Percentiles rank a stretch among this genome's conserved stretches.
These are phyloP conservation scores for Trichoderma sp. DNA, from an alignment of 2,329 filamentous ascomycete species.

Conservation along the genomic window DNA sequence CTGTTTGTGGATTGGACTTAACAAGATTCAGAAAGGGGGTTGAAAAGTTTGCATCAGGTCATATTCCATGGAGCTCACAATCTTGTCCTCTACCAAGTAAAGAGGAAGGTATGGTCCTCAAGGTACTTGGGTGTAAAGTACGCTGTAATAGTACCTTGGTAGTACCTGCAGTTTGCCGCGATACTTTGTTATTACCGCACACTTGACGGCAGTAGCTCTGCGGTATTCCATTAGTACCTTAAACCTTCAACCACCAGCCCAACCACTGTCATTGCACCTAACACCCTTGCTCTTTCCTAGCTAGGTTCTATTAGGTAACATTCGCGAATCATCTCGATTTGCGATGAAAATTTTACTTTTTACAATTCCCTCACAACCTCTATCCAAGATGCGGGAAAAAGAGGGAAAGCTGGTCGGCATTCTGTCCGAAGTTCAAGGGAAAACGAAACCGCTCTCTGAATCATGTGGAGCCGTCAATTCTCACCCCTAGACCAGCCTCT, in stretches of 20 bases:
- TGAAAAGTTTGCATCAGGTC: not conserved
- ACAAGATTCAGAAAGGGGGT: not conserved
- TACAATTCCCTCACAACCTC: not conserved
- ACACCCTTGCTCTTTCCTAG: not conserved
- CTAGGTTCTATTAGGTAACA: constrained; percentile 1
- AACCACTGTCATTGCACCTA: not conserved
- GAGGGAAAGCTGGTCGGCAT: not conserved
- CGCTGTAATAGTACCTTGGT: not conserved
- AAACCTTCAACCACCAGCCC: not conserved
- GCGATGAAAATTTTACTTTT: not conserved
- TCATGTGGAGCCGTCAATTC: constrained; percentile 1
- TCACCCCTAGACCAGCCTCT: not conserved
- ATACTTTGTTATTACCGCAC: not conserved
- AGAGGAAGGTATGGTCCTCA: not conserved
- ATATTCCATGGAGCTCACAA: not conserved
- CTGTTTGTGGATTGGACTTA: not conserved
- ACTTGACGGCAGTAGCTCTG: not conserved
- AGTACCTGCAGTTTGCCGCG: not conserved
- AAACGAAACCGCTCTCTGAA: not conserved
- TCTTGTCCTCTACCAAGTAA: not conserved
- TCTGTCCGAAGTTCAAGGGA: not conserved
- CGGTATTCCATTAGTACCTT: not conserved
- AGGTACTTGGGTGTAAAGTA: not conserved
- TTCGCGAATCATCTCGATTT: not conserved
- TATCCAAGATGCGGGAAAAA: not conserved